Base-by-base conservation (phyloP, 1,284 basidiomycete genomes). In the Leccinum insigne region DNA sequence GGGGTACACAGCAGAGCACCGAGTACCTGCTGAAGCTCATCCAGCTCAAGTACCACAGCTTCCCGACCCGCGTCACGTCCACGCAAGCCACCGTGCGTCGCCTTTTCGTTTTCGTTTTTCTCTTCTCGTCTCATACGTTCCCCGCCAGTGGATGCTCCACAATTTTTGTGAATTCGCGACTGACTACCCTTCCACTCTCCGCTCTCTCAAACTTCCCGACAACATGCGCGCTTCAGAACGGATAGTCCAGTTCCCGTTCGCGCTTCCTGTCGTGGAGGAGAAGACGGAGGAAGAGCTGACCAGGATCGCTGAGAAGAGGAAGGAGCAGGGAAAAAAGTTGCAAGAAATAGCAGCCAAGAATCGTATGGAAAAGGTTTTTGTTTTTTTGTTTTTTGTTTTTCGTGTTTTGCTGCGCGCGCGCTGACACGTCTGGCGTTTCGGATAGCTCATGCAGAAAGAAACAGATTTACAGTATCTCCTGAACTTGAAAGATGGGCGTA, bases 1-100 rank as follows among this genome's bases (percentile, higher is more conserved):
- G 95, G 94, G 97, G 98, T 40, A 90, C 94, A 9, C 86, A 89
- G 1, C 96, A 98, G 73, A 90, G 95, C 0, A 88, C 93, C 0
- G 97, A 99, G 60, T 92, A 98, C 71, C 84, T 99, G 60, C 86
- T 98, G 64, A 96, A 96, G 73, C 87, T 77, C 49, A 75, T 73
- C 44, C 96, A 99, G 76, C 86, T 99, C 64, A 99, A 99, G 77
- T 99, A 99, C 75, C 93, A 98, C 14, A 92, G 85, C 56, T 99
- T 99, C 71, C 85, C 85, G 14, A 88, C 85, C 2, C 83, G 87
- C 42, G 83, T 91, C 4, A 86, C 84, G 0, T 72, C 82, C 11
- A 68, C 78, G 0, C 88, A 89, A 68, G 83, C 87, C 14, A 86
- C 81, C 58, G 88, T 89, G 74, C 63, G 81, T 77, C 16, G n/a